Percentiles rank a stretch among this genome's conserved stretches.
phyloP scores from a whole-genome alignment of 306 rosid species.

The Prinsepia uniflora region DNA sequence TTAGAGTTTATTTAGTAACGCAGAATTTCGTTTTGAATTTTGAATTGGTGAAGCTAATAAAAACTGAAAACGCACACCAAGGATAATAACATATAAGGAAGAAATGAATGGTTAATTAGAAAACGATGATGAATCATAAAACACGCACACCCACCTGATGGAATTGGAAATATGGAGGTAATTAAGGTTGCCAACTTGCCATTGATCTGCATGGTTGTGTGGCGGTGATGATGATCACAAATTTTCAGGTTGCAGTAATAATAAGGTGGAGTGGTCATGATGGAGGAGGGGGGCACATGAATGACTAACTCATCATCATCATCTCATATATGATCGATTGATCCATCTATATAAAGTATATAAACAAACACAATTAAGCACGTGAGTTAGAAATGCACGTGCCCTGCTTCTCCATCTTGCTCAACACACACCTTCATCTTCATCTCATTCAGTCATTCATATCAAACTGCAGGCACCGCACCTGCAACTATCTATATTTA shows the following conservation, averaged over 20 bases:
- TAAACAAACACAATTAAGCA: neutral
- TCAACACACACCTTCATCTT: slow-evolving; percentile 54
- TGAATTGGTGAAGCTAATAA: no score
- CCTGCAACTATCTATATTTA: no score
- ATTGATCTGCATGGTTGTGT: neutral
- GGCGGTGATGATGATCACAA: neutral
- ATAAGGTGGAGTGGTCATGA: slow-evolving; percentile 72
- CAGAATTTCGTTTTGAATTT: no score
- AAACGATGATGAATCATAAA: no score
- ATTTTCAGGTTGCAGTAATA: neutral
- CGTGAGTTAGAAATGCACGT: slow-evolving; percentile 93
- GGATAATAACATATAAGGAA: no score
- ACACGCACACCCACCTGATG: neutral
- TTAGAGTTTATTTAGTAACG: no score
- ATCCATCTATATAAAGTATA: neutral
- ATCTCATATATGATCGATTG: neutral
- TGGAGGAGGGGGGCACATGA: slow-evolving; percentile 99
- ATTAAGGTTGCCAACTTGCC: neutral
- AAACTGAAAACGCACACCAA: no score
- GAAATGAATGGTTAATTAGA: no score
- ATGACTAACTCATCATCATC: slow-evolving; percentile 57
- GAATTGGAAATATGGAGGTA: neutral
- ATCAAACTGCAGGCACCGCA: neutral
- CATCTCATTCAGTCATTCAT: neutral
- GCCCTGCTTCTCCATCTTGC: slow-evolving; percentile 99